These are phyloP conservation scores for Lophiostoma macrostomum DNA, from an alignment of 495 filamentous ascomycete species.

Conservation along the genomic window DNA sequence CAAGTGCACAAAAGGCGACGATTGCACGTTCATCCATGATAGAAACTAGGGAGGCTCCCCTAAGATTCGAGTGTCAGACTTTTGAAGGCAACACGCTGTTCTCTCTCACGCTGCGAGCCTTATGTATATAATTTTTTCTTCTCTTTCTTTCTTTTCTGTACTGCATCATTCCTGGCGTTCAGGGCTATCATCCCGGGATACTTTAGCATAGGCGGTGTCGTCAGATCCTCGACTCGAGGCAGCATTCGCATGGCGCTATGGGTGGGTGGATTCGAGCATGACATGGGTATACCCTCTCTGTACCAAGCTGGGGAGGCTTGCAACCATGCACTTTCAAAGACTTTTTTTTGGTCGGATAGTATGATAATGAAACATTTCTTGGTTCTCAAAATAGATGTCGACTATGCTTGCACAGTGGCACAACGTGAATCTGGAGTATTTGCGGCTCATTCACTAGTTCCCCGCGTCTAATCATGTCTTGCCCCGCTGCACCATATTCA, in stretches of 20 bases:
- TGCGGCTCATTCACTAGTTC: no score
- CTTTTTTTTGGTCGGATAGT: no score
- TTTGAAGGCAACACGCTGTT: background rate
- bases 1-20: conserved; percentile 77
- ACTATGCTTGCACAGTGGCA: no score
- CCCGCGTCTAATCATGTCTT: no score
- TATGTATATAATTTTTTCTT: conserved; percentile 1
- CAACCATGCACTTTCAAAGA: no score
- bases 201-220: conserved; percentile 2
- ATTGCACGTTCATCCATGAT: conserved; percentile 79
- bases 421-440: no score
- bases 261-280: no score
- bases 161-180: conserved; percentile 13
- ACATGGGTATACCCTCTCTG: background rate
- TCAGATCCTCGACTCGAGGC: conserved; percentile 8
- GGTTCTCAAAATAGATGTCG: no score
- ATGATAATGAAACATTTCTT: no score
- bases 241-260: conserved; percentile 19
- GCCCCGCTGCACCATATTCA: no score
- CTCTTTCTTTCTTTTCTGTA: background rate
- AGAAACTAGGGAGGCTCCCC: background rate
- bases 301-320: no score
- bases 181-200: background rate
- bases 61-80: background rate
- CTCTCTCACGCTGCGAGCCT: background rate